phyloP scores from a whole-genome alignment of 2,329 filamentous ascomycete species.

The Nemania sp. region DNA sequence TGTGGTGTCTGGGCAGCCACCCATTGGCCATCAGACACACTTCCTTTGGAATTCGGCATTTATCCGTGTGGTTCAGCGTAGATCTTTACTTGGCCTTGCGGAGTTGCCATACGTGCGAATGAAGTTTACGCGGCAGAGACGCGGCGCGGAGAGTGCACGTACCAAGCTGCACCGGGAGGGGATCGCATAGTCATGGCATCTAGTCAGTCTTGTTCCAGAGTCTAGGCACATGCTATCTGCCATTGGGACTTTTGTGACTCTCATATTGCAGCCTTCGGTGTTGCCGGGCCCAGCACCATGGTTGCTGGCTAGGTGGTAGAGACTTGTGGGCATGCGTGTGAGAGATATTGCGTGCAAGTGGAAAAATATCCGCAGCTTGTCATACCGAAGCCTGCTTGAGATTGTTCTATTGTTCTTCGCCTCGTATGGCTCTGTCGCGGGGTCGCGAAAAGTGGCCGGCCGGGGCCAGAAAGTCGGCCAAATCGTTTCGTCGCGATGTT shows the following conservation, averaged over 20 bases:
- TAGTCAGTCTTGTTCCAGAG: background rate
- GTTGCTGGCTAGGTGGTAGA: slow-evolving; percentile 8
- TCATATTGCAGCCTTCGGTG: slow-evolving; percentile 7
- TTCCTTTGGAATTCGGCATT: too few species aligned
- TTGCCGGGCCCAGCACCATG: slow-evolving; percentile 24
- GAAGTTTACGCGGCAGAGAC: too few species aligned
- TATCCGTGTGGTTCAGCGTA: too few species aligned
- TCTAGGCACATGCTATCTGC: background rate
- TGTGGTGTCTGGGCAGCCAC: too few species aligned
- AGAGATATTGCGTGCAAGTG: too few species aligned
- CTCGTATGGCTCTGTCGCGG: slow-evolving; percentile 8
- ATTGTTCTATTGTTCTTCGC: slow-evolving; percentile 10
- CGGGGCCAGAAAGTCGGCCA: slow-evolving; percentile 5
- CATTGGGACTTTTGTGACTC: background rate
- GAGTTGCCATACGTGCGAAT: too few species aligned
- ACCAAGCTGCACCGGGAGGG: too few species aligned
- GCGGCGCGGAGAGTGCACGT: too few species aligned
- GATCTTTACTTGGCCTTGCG: too few species aligned
- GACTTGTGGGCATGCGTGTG: too few species aligned
- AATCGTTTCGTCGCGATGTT: slow-evolving; percentile 2
- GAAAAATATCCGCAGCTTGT: slow-evolving; percentile 17
- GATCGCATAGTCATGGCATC: too few species aligned
- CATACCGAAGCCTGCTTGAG: background rate
- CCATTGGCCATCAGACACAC: too few species aligned
- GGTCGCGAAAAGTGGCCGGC: slow-evolving; percentile 13